Conservation (phyloP, 345 rosid species). For the Eucalyptus globulus region DNA sequence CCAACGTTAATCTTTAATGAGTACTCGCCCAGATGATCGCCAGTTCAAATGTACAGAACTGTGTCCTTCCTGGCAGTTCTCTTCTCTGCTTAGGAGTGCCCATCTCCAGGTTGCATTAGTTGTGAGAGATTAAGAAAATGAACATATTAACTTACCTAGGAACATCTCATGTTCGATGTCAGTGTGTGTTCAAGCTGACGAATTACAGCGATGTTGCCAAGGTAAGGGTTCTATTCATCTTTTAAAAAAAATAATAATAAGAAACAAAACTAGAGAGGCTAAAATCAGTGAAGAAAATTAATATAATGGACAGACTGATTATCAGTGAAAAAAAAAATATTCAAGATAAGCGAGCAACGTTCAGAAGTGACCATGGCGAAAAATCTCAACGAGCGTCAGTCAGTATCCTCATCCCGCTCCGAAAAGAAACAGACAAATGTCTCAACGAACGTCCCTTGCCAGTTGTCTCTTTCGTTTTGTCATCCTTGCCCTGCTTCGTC, state of each 20-base stretch:
- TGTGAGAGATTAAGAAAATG: background rate
- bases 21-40: background rate
- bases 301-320: background rate
- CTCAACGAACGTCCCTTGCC: background rate
- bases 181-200: background rate
- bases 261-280: too few relatives aligned
- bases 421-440: background rate
- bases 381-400: background rate
- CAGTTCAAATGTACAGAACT: background rate
- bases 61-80: background rate
- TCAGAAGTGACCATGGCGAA: too few relatives aligned
- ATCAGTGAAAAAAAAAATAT: background rate
- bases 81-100: background rate
- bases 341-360: background rate
- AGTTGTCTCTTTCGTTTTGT: background rate
- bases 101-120: background rate
- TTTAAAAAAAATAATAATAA: too few relatives aligned
- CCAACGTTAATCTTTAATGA: background rate
- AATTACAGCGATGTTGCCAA: background rate
- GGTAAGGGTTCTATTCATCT: background rate
- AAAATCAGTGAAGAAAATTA: background rate
- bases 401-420: background rate
- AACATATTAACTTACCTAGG: background rate
- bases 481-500: background rate
- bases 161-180: background rate